A percentile compares a stretch with the other conserved stretches of the same genome.
These are phyloP conservation scores for Solanum lycopersicoides DNA, from an alignment of 257 asterid genomes.

Conservation along the genomic window DNA sequence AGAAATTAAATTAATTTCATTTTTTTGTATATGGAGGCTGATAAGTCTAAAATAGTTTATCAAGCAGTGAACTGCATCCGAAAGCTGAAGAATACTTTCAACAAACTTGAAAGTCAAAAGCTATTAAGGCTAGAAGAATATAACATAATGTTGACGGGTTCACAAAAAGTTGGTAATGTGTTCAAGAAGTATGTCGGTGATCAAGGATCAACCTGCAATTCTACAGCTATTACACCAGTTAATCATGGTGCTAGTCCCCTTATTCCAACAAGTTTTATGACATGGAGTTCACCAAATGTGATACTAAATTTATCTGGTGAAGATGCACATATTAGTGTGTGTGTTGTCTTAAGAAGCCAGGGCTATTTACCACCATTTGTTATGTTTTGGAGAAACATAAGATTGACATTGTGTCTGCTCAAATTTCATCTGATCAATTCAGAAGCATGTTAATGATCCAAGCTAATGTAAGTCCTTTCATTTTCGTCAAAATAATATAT, in stretches of 20 bases:
- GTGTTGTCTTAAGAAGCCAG: slow-evolving; percentile 20
- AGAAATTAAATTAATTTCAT: neutral
- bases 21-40: slow-evolving; percentile 30
- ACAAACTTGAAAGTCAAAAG: slow-evolving; percentile 39
- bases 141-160: neutral
- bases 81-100: slow-evolving; percentile 19
- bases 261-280: slow-evolving; percentile 3
- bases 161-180: slow-evolving; percentile 3
- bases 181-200: slow-evolving; percentile 46
- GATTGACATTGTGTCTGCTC: slow-evolving; percentile 20
- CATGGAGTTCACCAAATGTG: slow-evolving; percentile 27
- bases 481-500: neutral
- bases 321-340: slow-evolving; percentile 15
- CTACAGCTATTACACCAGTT: neutral
- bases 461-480: neutral
- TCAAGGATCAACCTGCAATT: slow-evolving; percentile 18
- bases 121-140: slow-evolving; percentile 11
- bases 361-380: slow-evolving; percentile 7
- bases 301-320: slow-evolving; percentile 15
- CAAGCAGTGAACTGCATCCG: slow-evolving; percentile 52
- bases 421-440: slow-evolving; percentile 16
- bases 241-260: neutral
- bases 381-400: slow-evolving; percentile 28
- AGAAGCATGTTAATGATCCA: slow-evolving; percentile 23
- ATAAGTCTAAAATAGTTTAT: slow-evolving; percentile 66